Conservation (phyloP, 1,284 basidiomycete genomes). For the Kalmanozyma brasiliensis region DNA sequence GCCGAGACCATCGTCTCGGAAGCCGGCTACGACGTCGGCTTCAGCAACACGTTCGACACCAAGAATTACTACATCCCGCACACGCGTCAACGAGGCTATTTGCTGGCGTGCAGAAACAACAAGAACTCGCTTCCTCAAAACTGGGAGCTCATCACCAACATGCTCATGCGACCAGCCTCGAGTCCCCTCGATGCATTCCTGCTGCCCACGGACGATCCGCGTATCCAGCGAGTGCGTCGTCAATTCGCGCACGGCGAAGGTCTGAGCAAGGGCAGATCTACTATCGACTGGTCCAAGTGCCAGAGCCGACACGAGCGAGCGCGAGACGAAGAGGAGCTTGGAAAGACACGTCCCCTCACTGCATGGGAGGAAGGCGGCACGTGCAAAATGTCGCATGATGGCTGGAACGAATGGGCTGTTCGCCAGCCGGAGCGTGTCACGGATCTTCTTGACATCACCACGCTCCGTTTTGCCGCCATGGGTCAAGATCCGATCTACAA, state of each 20-base stretch:
- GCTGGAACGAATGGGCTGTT: conserved; percentile 92
- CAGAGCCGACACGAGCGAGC: conserved; percentile 90
- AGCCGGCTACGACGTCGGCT: conserved; percentile 81
- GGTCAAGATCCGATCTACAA: conserved; percentile 70
- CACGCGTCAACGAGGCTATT: conserved; percentile 71
- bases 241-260: conserved; percentile 71
- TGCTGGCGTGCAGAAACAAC: conserved; percentile 53
- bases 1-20: conserved; percentile 77
- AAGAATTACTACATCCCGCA: conserved; percentile 95
- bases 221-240: conserved; percentile 83
- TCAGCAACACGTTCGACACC: conserved; percentile 77
- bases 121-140: conserved; percentile 68
- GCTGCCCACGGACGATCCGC: conserved; percentile 87
- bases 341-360: conserved; percentile 85
- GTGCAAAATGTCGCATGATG: conserved; percentile 87
- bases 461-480: conserved; percentile 81
- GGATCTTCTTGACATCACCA: conserved; percentile 91
- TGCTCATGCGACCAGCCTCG: conserved; percentile 83
- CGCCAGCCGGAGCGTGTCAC: conserved; percentile 92
- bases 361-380: conserved; percentile 94
- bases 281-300: conserved; percentile 86
- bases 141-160: conserved; percentile 78
- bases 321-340: conserved; percentile 83
- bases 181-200: conserved; percentile 90
- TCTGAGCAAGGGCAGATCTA: conserved; percentile 63